Evolutionary conservation across 768 basidiomycete species (phyloP), one percentile per base, ranked within the genome.

Genomic region (Trametes coccinea): DNA sequence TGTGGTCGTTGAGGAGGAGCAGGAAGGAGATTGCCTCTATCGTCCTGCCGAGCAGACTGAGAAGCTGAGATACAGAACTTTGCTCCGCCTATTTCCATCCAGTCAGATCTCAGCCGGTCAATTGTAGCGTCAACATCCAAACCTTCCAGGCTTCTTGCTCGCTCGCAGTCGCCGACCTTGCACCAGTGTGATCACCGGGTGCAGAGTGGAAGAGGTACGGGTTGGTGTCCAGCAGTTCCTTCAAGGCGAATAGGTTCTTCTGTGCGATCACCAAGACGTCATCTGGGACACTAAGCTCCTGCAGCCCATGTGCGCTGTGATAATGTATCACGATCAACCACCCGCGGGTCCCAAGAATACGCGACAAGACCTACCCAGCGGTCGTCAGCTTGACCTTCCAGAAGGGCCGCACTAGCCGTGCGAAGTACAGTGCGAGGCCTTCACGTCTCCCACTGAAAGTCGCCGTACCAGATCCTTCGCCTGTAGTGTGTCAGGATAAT

Each of bases 11-110:
- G 53, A 98, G 79, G 17, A 98, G 85, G 30, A 98, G 81, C 53
- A 98, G 80, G 73, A 98, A 99, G 0, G 94, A 93, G 58, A 98
- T 84, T 0, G 93, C 97, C 74, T 99, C 97, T 51, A 98, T 92
- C 4, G 93, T 88, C 69, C 95, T 86, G 9, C 83, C 84, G 48
- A 98, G 77, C 47, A 99, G 82, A 17, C 81, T 76, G 49, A 87
- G 80, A 6, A 96, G 76, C 70, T 92, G 87, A n/a, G 81, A 78
- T n/a, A 92, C 87, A 14, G 93, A 94, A 51, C 73, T 81, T 70
- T 92, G 89, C 71, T 96, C 93, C 2, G 85, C 90, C 89, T 94
- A 59, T 27, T 63, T 45, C 55, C 70, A 59, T 69, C 46, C 59
- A 22, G 61, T 16, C 10, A 30, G 30, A 11, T 30, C 30, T 31